Evolutionary conservation across 805 yeast species (phyloP), one percentile per base, ranked within the genome.

Genomic region (Teunomyces funiuensis): DNA sequence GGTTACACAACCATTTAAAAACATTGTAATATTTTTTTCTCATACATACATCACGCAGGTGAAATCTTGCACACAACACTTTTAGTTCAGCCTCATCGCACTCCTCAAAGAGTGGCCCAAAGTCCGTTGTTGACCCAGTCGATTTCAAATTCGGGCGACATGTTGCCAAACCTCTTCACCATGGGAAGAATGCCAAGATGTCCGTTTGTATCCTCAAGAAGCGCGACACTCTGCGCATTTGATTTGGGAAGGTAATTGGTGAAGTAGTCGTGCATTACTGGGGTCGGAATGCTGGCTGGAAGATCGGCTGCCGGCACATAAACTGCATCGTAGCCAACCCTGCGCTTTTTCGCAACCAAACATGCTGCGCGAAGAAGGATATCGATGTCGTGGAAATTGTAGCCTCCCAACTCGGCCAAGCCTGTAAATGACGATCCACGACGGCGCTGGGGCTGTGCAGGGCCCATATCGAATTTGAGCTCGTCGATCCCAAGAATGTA

Each of bases 331-430:
- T 42, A 40, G 6, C 31, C 14, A 5, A 46, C 18, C 8, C 48
- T 38, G 28, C 58, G 46, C 15, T 57, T 49, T 27, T 46, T 50
- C 5, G 63, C 63, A 16, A 63, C 59, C 34, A 53, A 45, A 27
- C 57, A 49, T 4, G 72, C 72, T 2, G 57, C 43, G 6, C 51
- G 47, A 31, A 69, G 46, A 41, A 69, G 54, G 9, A 67, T 45
- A 44, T 63, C 69, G 43, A 65, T 55, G 45, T 68, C 74, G 41
- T 66, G 71, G 54, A 68, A 68, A 42, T 66, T 67, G 46, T 49
- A 53, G 2, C 70, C 72, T n/a, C 70, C 72, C 45, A 67, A 52
- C 4, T 66, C 73, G 49, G 65, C 64, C 23, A 67, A 39, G 4
- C 66, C 66, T 5, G 67, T 53, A 42, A 65, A 64, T 17, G 72